These are phyloP conservation scores for Bipolaris victoriae DNA, from an alignment of 2,329 filamentous ascomycete genomes.

Conservation along the genomic window DNA sequence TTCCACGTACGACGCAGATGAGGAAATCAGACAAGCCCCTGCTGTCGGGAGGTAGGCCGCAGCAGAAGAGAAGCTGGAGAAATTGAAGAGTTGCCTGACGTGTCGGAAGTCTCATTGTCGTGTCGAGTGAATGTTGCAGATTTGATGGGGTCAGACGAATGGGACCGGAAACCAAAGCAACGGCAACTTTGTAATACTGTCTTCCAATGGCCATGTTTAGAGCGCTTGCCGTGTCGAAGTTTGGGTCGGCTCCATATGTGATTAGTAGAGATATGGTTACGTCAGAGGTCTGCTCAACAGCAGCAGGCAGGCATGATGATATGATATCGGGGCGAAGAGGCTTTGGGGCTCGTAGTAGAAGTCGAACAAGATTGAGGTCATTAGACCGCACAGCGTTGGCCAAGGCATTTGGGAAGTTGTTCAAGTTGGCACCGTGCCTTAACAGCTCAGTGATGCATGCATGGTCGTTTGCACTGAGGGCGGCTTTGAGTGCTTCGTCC, in stretches of 20 bases:
- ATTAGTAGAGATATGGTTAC: slow-evolving; percentile 38
- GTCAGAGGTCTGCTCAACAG: slow-evolving; percentile 42
- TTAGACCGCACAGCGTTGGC: slow-evolving; percentile 40
- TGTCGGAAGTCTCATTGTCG: slow-evolving; percentile 37
- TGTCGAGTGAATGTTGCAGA: slow-evolving; percentile 39
- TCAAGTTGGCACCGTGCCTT: slow-evolving; percentile 44
- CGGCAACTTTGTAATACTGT: slow-evolving; percentile 37
- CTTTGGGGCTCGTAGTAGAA: slow-evolving; percentile 44
- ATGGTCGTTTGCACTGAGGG: slow-evolving; percentile 41
- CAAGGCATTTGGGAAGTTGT: slow-evolving; percentile 40
- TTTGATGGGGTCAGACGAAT: slow-evolving; percentile 30
- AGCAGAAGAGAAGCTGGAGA: slow-evolving; percentile 43
- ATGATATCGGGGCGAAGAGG: slow-evolving; percentile 38
- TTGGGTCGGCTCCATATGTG: slow-evolving; percentile 44
- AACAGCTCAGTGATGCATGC: slow-evolving; percentile 42
- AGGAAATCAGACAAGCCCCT: slow-evolving; percentile 38
- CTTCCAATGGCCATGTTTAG: slow-evolving; percentile 40
- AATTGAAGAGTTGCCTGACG: slow-evolving; percentile 36
- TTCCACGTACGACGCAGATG: slow-evolving; percentile 35
- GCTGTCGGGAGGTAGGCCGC: slow-evolving; percentile 38
- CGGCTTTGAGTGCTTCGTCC: slow-evolving; percentile 43
- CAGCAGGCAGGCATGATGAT: slow-evolving; percentile 41
- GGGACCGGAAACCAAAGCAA: slow-evolving; percentile 39
- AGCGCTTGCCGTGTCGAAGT: slow-evolving; percentile 43
- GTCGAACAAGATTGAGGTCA: slow-evolving; percentile 37